These are phyloP conservation scores for Sporisorium reilianum DNA, from an alignment of 1,284 basidiomycete species.

Conservation along the genomic window DNA sequence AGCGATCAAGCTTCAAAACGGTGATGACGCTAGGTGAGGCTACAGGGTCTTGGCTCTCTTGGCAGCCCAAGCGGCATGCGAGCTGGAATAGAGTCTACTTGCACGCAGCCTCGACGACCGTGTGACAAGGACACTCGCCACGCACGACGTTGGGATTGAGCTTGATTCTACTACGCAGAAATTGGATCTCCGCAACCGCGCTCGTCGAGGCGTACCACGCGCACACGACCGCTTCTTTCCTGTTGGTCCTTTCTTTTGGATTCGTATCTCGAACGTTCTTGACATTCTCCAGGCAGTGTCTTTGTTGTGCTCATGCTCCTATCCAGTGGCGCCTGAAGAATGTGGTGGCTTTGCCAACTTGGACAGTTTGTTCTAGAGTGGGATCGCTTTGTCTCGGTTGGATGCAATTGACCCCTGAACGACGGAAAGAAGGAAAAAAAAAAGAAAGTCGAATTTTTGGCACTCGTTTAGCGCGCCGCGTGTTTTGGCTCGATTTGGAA, in stretches of 20 bases:
- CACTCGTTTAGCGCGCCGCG: background rate
- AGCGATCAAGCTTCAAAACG: background rate
- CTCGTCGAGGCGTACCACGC: background rate
- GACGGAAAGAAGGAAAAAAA: background rate
- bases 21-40: background rate
- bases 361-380: conserved; percentile 15
- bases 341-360: conserved; percentile 9
- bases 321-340: background rate
- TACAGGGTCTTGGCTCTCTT: background rate
- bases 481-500: conserved; percentile 23
- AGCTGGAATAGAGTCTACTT: background rate
- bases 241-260: background rate
- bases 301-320: too few relatives aligned
- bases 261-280: too few relatives aligned
- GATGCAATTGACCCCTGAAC: conserved; percentile 26
- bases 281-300: too few relatives aligned
- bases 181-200: conserved; percentile 27
- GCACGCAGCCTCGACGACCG: background rate
- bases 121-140: background rate
- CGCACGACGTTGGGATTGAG: conserved; percentile 5
- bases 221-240: conserved; percentile 10
- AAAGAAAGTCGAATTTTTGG: background rate
- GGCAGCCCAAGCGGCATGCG: background rate
- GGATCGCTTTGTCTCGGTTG: conserved; percentile 16
- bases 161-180: conserved; percentile 33